phyloP scores from a whole-genome alignment of 2,329 filamentous ascomycete genomes.

The Tolypocladium capitatum region DNA sequence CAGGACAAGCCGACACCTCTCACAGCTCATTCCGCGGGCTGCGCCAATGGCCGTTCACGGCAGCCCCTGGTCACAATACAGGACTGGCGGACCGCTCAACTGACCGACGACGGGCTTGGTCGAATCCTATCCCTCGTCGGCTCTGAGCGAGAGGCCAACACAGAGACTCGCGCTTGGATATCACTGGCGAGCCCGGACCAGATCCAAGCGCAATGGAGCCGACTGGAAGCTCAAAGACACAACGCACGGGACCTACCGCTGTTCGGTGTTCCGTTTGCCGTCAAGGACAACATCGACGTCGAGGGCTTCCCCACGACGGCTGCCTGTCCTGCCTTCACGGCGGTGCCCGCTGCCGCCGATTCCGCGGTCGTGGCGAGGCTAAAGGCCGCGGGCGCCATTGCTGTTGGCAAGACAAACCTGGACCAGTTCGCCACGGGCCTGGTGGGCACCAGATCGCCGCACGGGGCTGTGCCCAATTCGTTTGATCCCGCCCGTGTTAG shows the following conservation, averaged over 20 bases:
- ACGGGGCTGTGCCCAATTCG: constrained; percentile 40
- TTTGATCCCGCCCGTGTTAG: constrained; percentile 24
- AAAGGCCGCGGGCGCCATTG: constrained; percentile 38
- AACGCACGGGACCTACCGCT: constrained; percentile 26
- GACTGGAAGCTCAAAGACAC: background rate
- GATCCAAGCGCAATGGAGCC: constrained; percentile 8
- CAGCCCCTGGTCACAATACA: constrained; percentile 7
- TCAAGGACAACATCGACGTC: constrained; percentile 44
- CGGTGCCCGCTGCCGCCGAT: constrained; percentile 28
- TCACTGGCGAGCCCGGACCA: constrained; percentile 15
- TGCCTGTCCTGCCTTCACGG: constrained; percentile 34
- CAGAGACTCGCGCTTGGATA: constrained; percentile 17
- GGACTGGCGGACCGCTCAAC: constrained; percentile 14
- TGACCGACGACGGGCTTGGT: constrained; percentile 11
- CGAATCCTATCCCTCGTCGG: constrained; percentile 13
- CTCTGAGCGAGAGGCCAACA: constrained; percentile 7
- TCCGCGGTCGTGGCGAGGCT: constrained; percentile 35
- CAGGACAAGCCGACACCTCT: background rate
- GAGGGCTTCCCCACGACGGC: constrained; percentile 37
- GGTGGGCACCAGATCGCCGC: constrained; percentile 46
- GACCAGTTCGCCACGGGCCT: constrained; percentile 52
- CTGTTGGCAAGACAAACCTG: constrained; percentile 46
- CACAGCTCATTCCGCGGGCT: background rate
- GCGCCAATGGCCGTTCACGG: background rate
- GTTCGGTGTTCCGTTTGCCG: constrained; percentile 42